phyloP scores from a whole-genome alignment of 2,329 filamentous ascomycete genomes.

The Ceratocystis cacaofunesta region DNA sequence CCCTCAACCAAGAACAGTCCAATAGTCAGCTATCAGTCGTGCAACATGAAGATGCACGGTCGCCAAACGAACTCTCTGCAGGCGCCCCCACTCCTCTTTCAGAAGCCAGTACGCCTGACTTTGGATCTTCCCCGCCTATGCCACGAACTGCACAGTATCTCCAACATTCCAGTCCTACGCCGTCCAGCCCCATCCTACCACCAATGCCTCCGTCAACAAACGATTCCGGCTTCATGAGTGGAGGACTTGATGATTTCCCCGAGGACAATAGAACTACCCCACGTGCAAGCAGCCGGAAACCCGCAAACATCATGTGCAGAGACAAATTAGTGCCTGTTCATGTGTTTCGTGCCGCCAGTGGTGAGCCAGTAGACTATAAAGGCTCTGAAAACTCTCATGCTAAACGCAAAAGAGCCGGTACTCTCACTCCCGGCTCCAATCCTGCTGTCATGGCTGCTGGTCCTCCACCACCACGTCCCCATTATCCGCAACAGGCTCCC shows the following conservation, averaged over 20 bases:
- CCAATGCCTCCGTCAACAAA: constrained; percentile 48
- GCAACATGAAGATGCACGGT: constrained; percentile 36
- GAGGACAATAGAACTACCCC: constrained; percentile 23
- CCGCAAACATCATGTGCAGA: constrained; percentile 11
- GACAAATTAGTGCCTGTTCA: constrained; percentile 14
- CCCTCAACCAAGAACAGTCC: constrained; percentile 37
- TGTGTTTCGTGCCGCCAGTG: constrained; percentile 13
- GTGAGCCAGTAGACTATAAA: constrained; percentile 9
- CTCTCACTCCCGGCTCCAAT: constrained; percentile 27
- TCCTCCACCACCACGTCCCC: constrained; percentile 15
- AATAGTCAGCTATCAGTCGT: constrained; percentile 25
- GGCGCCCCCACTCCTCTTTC: constrained; percentile 39
- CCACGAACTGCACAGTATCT: constrained; percentile 42
- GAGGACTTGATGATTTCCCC: constrained; percentile 54
- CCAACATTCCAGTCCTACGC: constrained; percentile 45
- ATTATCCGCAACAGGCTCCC: constrained; percentile 16
- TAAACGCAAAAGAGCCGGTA: constrained; percentile 5
- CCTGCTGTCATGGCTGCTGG: constrained; percentile 22
- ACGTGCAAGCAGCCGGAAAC: constrained; percentile 1
- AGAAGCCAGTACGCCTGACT: constrained; percentile 59
- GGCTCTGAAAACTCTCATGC: constrained; percentile 6
- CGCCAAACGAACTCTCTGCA: constrained; percentile 35
- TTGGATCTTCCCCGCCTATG: constrained; percentile 81
- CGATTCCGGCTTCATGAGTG: constrained; percentile 78
- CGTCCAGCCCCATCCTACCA: constrained; percentile 66